Evolutionary conservation across 192 early-diverging fungal species (phyloP), one percentile per base, ranked within the genome.

Genomic region (Funneliformis mosseae): DNA sequence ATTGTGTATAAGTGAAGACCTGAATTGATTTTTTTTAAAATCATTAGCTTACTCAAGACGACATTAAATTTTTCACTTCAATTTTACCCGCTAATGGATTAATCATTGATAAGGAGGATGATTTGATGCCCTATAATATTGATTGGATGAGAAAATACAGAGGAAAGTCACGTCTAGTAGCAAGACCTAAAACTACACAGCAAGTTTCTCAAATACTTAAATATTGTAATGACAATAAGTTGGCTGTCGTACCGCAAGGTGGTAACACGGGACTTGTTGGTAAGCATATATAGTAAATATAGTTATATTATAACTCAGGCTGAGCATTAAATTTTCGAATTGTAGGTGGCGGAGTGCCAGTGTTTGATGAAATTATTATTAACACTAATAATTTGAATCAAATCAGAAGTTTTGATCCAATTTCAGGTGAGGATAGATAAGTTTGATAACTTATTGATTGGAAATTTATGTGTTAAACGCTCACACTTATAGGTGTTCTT

Each of bases 61-160:
- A 95, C 64, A 76, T 95, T 7, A 81, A 78, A 4, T 85, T 86
- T 80, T 94, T 95, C 78, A 85, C 88, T 60, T 86, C 85, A 3
- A 82, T 92, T 69, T 79, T 92, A 21, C 74, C 82, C 18, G 81
- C 85, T 8, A 83, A 75, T 14, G 81, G 84, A 10, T 66, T 91
- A 42, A 81, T 88, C 16, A 82, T 88, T 45, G 85, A 86, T 33
- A 85, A 86, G 21, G 86, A 86, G 28, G 87, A 88, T 41, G 93
- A 96, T 69, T 85, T 96, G 8, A 83, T 88, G 28, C 82, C 86
- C 4, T 96, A 90, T 82, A 96, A 96, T 81, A 88, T 86, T 66
- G 98, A 99, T 85, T 99, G 97, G 97, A 92, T 99, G 90, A 89
- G 89, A 81, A 97, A 98, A 87, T 99, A 95, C 86, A 87, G 92